Evolutionary conservation across 352 stramenopile genomes (phyloP).

Genomic region (Hyaloperonospora arabidopsidis): DNA sequence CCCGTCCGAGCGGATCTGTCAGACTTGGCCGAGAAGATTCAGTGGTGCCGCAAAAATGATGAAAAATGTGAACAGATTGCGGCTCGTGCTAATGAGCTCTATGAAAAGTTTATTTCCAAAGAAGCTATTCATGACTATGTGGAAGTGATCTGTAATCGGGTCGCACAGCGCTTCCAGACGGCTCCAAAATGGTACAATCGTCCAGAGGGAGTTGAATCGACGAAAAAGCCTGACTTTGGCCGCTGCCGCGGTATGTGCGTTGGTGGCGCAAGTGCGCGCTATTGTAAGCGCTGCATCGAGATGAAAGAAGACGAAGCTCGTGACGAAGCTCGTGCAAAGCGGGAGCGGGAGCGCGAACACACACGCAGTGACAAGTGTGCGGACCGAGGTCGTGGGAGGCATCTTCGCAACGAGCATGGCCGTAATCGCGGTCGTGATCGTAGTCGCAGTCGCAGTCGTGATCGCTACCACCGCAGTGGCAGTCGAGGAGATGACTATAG

Average conservation of each 20-base stretch:
- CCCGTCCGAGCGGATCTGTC: conserved; percentile 94
- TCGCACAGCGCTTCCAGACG: conserved; percentile 84
- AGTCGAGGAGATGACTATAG: conserved; percentile 4
- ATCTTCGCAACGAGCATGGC: conserved; percentile 23
- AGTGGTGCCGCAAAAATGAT: conserved; percentile 96
- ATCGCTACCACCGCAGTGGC: conserved; percentile 11
- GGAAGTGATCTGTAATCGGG: conserved; percentile 90
- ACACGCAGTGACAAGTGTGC: conserved; percentile 20
- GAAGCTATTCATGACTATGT: conserved; percentile 95
- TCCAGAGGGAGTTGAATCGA: conserved; percentile 42
- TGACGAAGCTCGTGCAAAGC: conserved; percentile 26
- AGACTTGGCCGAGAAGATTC: conserved; percentile 96
- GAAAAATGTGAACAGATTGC: conserved; percentile 94
- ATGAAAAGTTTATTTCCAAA: conserved; percentile 88
- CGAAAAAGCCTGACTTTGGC: conserved; percentile 52
- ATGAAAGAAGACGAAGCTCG: conserved; percentile 63
- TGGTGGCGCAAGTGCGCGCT: conserved; percentile 40
- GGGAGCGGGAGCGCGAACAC: conserved; percentile 13
- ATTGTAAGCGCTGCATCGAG: conserved; percentile 65
- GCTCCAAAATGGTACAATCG: conserved; percentile 58
- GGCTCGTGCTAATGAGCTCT: conserved; percentile 89
- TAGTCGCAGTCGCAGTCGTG: conserved; percentile 10
- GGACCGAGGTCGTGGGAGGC: conserved; percentile 18
- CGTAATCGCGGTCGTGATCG: conserved; percentile 12
- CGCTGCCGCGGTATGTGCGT: conserved; percentile 52